Evolutionary conservation across 2,329 filamentous ascomycete genomes (phyloP).

Genomic region (Aureobasidium zeae): DNA sequence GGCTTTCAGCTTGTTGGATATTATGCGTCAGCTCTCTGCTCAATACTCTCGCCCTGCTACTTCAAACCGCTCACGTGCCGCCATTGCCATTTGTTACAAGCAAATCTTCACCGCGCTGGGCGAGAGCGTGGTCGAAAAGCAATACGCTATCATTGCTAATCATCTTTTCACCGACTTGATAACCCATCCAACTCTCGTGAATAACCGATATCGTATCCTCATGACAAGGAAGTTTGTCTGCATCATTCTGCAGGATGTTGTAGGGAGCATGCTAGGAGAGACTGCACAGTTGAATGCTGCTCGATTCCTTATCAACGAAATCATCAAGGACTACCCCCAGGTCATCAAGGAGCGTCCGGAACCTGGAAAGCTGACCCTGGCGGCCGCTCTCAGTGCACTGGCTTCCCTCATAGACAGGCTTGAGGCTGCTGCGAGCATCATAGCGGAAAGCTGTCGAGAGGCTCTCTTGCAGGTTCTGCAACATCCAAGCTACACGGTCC

Average conservation of each 20-base stretch:
- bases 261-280: conserved; percentile 78
- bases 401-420: conserved; percentile 68
- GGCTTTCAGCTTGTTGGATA: conserved; percentile 64
- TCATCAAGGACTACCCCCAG: conserved; percentile 91
- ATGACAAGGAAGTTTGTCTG: conserved; percentile 77
- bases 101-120: conserved; percentile 70
- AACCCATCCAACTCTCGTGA: conserved; percentile 62
- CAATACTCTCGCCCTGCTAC: conserved; percentile 75
- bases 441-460: conserved; percentile 79
- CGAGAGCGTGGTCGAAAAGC: conserved; percentile 70
- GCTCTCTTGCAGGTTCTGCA: conserved; percentile 81
- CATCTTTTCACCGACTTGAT: conserved; percentile 74
- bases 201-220: conserved; percentile 80
- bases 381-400: conserved; percentile 68
- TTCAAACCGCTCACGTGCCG: conserved; percentile 70
- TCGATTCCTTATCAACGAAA: conserved; percentile 70
- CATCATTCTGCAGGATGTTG: conserved; percentile 71
- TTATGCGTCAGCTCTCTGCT: conserved; percentile 66
- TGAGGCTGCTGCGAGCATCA: conserved; percentile 68
- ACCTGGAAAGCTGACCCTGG: conserved; percentile 76
- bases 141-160: conserved; percentile 72
- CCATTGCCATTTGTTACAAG: conserved; percentile 79
- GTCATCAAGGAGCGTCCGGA: conserved; percentile 77
- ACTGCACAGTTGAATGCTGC: conserved; percentile 78
- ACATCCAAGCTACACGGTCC: conserved; percentile 92